Evolutionary conservation across 257 asterid species (phyloP).

Genomic region (Jaltomata sinuosa): DNA sequence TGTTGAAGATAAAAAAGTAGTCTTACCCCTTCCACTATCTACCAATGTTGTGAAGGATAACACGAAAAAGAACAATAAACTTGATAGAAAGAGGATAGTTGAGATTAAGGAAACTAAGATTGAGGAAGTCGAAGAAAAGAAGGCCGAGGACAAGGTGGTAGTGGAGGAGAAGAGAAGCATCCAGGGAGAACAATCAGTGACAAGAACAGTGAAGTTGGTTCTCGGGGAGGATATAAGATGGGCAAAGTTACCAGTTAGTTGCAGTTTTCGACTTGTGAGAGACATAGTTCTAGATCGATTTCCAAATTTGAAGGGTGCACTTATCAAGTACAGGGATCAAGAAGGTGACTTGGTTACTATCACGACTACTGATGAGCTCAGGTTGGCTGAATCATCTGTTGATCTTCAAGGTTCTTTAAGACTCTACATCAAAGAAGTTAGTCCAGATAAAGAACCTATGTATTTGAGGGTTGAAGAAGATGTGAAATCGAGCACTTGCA

Average conservation of each 20-base stretch:
- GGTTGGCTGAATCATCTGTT: constrained; percentile 79
- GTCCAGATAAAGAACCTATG: constrained; percentile 65
- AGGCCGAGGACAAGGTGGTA: constrained; percentile 58
- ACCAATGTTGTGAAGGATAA: constrained; percentile 36
- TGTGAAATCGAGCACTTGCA: constrained; percentile 16
- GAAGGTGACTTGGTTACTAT: constrained; percentile 91
- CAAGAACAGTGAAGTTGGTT: constrained; percentile 64
- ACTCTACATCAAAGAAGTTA: constrained; percentile 67
- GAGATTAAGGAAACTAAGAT: constrained; percentile 16
- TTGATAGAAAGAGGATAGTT: constrained; percentile 27
- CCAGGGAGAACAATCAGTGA: constrained; percentile 44
- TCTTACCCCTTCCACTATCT: constrained; percentile 25
- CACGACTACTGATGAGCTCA: constrained; percentile 75
- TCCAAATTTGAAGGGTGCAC: constrained; percentile 64
- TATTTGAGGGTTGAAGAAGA: constrained; percentile 36
- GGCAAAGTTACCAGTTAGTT: constrained; percentile 64
- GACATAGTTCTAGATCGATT: constrained; percentile 58
- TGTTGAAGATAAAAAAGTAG: constrained; percentile 46
- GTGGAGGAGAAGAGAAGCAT: constrained; percentile 59
- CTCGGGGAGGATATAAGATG: constrained; percentile 84
- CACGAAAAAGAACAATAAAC: constrained; percentile 47
- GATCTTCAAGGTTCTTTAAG: constrained; percentile 62
- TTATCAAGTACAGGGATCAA: constrained; percentile 80
- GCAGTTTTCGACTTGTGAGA: constrained; percentile 58
- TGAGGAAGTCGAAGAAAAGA: constrained; percentile 30